Evolutionary conservation across 495 filamentous ascomycete species (phyloP), one percentile per base, ranked within the genome.

Genomic region (Xylona heveae): DNA sequence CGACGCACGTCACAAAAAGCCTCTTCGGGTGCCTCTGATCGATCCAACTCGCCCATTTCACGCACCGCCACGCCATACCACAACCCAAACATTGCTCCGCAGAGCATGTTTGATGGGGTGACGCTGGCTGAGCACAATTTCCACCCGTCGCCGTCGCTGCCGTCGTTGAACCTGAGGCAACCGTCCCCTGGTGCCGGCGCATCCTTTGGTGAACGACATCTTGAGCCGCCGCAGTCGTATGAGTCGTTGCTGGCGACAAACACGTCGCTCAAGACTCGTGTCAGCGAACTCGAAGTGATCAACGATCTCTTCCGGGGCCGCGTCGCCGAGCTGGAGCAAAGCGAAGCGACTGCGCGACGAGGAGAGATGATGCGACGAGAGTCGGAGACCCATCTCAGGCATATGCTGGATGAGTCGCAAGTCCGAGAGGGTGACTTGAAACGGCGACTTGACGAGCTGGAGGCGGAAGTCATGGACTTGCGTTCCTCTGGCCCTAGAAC

Each of bases 241-340:
- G 83, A 93, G 42, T 67, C 72, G 30, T 57, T 90, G 7, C 56
- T 79, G 28, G 70, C 74, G 8, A 61, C 68, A 28, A 92, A 91
- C 48, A 75, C 75, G 10, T 68, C 67, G 25, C 57, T 94, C 22
- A 88, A 83, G 57, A 94, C 83, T 4, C 73, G 84, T 17, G 83
- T 94, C 29, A 78, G 66, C 42, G 88, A 99, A 49, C 62, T 99
- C 14, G 88, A 99, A 47, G 67, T 99, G 30, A 90, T 99, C 50
- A 92, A 94, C 42, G 81, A 82, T 41, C 62, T 97, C 17, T 95
- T 90, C 58, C 64, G 78, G 19, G 78, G 77, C n/a, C 71, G 84
- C 16, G 76, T 95, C 24, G 64, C 65, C 12, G 80, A 95, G 46
- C 64, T 93, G 1, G 85, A 97, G 38, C 65, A 74, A 38, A 76